Conservation (phyloP, 164 flowering plant genomes). For the Litsea cubeba region DNA sequence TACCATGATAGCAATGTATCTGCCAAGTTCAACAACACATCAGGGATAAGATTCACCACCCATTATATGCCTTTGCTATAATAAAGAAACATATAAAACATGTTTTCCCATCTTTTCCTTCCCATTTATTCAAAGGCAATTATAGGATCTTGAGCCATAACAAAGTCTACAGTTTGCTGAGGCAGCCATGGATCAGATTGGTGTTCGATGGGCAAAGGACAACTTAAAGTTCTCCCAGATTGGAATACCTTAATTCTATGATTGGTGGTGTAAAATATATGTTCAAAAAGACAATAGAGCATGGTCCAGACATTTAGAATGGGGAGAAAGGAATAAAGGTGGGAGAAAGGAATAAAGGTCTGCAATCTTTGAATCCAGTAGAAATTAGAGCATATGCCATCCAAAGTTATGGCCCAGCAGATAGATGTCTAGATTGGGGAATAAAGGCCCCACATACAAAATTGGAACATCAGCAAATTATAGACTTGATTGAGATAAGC, state of each 20-base stretch:
- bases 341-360: not conserved
- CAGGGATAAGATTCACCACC: slow-evolving; percentile 12
- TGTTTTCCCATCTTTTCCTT: not conserved
- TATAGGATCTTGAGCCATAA: not conserved
- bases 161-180: not conserved
- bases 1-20: not conserved
- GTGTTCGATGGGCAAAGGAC: not conserved
- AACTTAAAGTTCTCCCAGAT: not conserved
- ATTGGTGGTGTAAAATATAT: not conserved
- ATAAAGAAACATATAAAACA: not conserved
- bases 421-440: not conserved
- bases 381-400: not conserved
- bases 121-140: not conserved
- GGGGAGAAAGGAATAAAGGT: not conserved
- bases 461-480: not conserved
- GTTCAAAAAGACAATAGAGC: not conserved
- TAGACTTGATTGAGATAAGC: not conserved
- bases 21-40: not conserved
- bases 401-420: not conserved
- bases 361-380: not conserved
- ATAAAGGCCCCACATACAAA: not conserved
- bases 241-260: not conserved
- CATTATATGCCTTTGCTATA: not conserved
- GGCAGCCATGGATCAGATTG: not conserved
- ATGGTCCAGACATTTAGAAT: not conserved